A percentile compares a stretch with the other conserved stretches of the same genome.
These are phyloP conservation scores for Camelina laxa DNA, from an alignment of 345 rosid genomes.

Conservation along the genomic window DNA sequence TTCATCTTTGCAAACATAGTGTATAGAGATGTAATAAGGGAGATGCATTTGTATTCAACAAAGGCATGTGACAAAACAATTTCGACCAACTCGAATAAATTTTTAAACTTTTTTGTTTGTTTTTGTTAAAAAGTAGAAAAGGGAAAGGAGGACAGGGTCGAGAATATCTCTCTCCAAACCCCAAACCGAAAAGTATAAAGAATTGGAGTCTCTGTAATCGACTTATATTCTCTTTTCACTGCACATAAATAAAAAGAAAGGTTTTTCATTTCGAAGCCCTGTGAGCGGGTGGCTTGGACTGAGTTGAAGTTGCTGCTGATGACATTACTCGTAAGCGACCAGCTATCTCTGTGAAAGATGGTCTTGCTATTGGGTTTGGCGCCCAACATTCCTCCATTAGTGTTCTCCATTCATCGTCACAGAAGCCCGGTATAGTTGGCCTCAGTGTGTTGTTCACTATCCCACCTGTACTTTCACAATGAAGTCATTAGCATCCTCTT, in stretches of 20 bases:
- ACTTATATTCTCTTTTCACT: constrained; percentile 11
- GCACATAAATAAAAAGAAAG: constrained; percentile 18
- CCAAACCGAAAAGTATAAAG: constrained; percentile 32
- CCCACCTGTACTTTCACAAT: constrained; percentile 58
- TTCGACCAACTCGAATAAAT: background rate
- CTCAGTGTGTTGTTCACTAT: constrained; percentile 80
- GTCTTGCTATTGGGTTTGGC: constrained; percentile 72
- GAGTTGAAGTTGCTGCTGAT: constrained; percentile 60
- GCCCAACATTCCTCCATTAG: constrained; percentile 89
- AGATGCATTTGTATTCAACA: background rate
- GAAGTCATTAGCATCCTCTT: background rate
- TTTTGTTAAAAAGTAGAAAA: constrained; percentile 10
- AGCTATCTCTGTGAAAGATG: constrained; percentile 76
- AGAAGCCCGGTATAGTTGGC: constrained; percentile 68
- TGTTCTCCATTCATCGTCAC: constrained; percentile 74
- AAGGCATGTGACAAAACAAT: background rate
- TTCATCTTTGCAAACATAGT: background rate
- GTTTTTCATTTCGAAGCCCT: constrained; percentile 58
- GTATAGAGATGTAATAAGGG: background rate
- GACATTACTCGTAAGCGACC: constrained; percentile 69
- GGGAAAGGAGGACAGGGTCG: background rate
- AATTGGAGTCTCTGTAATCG: constrained; percentile 24
- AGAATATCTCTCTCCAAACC: background rate
- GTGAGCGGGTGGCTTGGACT: constrained; percentile 56
- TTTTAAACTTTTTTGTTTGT: constrained; percentile 3